phyloP scores from a whole-genome alignment of 2,329 filamentous ascomycete species.

The Epicoccum sorghinum region DNA sequence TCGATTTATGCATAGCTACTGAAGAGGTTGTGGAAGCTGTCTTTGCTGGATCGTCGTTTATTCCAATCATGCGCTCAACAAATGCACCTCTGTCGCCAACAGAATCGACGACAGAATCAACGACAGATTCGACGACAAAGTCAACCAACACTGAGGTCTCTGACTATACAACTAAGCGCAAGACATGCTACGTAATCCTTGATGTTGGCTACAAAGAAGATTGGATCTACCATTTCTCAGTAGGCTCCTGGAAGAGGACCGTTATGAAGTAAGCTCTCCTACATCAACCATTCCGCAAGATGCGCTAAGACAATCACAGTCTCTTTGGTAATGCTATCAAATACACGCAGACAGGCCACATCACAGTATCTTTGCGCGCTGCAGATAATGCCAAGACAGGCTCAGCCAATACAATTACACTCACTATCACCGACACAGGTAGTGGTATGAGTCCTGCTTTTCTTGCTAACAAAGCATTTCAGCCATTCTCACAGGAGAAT shows the following conservation, averaged over 20 bases:
- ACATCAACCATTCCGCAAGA: no score
- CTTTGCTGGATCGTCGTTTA: slow-evolving; percentile 43
- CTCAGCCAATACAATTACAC: slow-evolving; percentile 21
- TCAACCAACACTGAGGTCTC: no score
- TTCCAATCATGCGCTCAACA: slow-evolving; percentile 19
- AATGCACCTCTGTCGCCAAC: slow-evolving; percentile 12
- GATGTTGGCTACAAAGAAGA: slow-evolving; percentile 33
- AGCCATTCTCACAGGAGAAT: slow-evolving; percentile 46
- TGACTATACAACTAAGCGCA: slow-evolving; percentile 10
- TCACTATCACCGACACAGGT: slow-evolving; percentile 48
- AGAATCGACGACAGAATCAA: neutral
- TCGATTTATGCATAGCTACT: slow-evolving; percentile 27
- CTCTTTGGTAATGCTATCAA: slow-evolving; percentile 47
- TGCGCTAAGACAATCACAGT: slow-evolving; percentile 1
- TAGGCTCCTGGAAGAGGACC: slow-evolving; percentile 43
- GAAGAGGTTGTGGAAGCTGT: slow-evolving; percentile 36
- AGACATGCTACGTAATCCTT: slow-evolving; percentile 35
- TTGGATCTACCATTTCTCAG: slow-evolving; percentile 53
- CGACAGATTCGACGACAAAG: neutral
- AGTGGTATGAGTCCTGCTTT: slow-evolving; percentile 42
- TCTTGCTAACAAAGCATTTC: slow-evolving; percentile 40
- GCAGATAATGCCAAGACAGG: slow-evolving; percentile 6
- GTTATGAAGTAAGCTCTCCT: slow-evolving; percentile 36
- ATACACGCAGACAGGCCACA: slow-evolving; percentile 40
- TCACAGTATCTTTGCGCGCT: slow-evolving; percentile 34